phyloP scores from a whole-genome alignment of 2,329 filamentous ascomycete species.

The Neocucurbitaria cava region DNA sequence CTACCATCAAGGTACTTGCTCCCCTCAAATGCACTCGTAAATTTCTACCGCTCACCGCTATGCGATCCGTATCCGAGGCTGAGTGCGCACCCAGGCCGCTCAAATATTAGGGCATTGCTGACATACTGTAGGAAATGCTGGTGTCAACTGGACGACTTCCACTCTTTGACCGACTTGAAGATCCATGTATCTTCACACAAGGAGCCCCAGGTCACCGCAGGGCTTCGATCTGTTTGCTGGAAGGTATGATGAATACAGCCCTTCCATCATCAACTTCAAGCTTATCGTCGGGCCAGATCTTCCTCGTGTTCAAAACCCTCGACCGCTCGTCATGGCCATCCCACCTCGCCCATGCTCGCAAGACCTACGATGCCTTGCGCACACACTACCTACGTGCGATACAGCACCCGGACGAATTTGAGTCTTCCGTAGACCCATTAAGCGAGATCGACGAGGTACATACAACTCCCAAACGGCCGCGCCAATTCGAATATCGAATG shows the following conservation, averaged over 20 bases:
- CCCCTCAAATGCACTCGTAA: conserved; percentile 18
- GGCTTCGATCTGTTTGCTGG: conserved; percentile 89
- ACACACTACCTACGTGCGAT: conserved; percentile 82
- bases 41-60: conserved; percentile 19
- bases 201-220: conserved; percentile 58
- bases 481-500: conserved; percentile 31
- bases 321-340: conserved; percentile 72
- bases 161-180: conserved; percentile 47
- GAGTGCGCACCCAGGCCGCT: conserved; percentile 29
- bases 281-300: conserved; percentile 63
- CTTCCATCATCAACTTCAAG: background rate
- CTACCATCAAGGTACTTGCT: conserved; percentile 44
- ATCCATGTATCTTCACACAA: conserved; percentile 46
- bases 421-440: conserved; percentile 79
- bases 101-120: conserved; percentile 12
- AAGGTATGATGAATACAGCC: conserved; percentile 64
- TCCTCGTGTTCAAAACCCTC: conserved; percentile 77
- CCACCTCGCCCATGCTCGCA: conserved; percentile 71
- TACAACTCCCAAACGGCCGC: conserved; percentile 18
- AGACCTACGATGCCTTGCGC: conserved; percentile 74
- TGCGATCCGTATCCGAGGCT: conserved; percentile 43
- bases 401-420: conserved; percentile 81
- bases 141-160: conserved; percentile 46
- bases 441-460: conserved; percentile 77
- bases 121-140: conserved; percentile 41